A percentile compares a stretch with the other conserved stretches of the same genome.
These are phyloP conservation scores for Colletotrichum sojae DNA, from an alignment of 2,329 filamentous ascomycete genomes.

Conservation along the genomic window DNA sequence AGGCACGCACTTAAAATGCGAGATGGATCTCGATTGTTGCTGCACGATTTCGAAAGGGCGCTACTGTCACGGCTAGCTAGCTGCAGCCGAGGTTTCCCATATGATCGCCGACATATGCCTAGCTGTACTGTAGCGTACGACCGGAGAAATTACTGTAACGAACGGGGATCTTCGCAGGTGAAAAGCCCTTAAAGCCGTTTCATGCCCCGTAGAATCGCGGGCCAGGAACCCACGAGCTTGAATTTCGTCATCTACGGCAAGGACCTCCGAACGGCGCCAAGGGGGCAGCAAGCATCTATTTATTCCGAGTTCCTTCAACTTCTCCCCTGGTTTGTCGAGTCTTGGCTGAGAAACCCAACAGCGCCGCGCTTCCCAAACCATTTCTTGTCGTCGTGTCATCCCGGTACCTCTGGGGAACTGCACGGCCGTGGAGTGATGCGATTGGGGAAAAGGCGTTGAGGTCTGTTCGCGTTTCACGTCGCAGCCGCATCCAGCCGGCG, in stretches of 20 bases:
- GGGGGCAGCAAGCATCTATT: neutral
- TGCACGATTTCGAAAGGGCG: too few relatives aligned
- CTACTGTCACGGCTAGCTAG: too few relatives aligned
- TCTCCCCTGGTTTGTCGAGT: neutral
- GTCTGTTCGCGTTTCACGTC: conserved; percentile 30
- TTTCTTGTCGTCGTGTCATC: neutral
- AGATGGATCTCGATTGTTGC: too few relatives aligned
- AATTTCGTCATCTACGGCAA: neutral
- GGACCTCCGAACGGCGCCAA: neutral
- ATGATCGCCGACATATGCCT: too few relatives aligned
- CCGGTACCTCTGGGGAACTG: neutral
- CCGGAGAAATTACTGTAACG: too few relatives aligned
- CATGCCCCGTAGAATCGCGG: neutral
- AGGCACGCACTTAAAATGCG: too few relatives aligned
- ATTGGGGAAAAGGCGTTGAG: conserved; percentile 13
- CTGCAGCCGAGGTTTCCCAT: too few relatives aligned
- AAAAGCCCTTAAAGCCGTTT: neutral
- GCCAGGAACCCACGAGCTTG: neutral
- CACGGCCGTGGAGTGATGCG: conserved; percentile 18
- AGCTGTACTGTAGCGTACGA: too few relatives aligned
- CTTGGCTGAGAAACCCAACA: neutral
- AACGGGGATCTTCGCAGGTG: too few relatives aligned
- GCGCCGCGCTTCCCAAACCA: neutral
- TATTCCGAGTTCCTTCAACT: neutral
- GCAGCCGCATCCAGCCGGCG: conserved; percentile 7